phyloP scores from a whole-genome alignment of 2,329 filamentous ascomycete species.

The Alternaria ventricosa region DNA sequence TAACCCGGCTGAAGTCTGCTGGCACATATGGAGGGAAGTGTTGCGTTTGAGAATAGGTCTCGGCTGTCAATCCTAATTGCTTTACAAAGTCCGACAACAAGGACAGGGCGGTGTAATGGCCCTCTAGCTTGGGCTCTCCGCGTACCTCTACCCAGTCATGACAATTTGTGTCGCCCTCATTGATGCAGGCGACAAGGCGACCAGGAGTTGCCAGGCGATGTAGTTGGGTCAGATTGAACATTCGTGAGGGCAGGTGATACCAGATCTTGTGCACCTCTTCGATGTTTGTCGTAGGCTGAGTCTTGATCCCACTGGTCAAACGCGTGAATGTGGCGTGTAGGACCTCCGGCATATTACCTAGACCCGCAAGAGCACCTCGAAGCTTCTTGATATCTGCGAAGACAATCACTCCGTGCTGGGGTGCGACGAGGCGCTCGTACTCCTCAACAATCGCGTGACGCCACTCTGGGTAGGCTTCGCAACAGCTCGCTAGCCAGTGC shows the following conservation, averaged over 20 bases:
- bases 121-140: constrained; percentile 22
- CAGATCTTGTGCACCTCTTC: constrained; percentile 8
- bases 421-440: neutral
- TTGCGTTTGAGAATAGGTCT: neutral
- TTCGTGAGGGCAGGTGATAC: constrained; percentile 22
- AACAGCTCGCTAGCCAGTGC: constrained; percentile 16
- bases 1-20: constrained; percentile 26
- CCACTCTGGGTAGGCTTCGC: constrained; percentile 15
- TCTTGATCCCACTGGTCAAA: neutral
- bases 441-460: constrained; percentile 7
- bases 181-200: constrained; percentile 1
- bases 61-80: constrained; percentile 6
- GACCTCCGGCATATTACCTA: constrained; percentile 3
- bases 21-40: constrained; percentile 8
- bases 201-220: constrained; percentile 14
- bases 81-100: constrained; percentile 11
- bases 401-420: neutral
- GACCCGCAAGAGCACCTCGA: constrained; percentile 2
- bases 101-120: constrained; percentile 17
- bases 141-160: constrained; percentile 27
- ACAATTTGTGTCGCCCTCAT: constrained; percentile 8
- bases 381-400: constrained; percentile 2
- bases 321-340: constrained; percentile 8
- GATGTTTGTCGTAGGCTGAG: neutral
- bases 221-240: constrained; percentile 29